These are phyloP conservation scores for Nidula niveotomentosa DNA, from an alignment of 1,284 basidiomycete species.

Conservation along the genomic window DNA sequence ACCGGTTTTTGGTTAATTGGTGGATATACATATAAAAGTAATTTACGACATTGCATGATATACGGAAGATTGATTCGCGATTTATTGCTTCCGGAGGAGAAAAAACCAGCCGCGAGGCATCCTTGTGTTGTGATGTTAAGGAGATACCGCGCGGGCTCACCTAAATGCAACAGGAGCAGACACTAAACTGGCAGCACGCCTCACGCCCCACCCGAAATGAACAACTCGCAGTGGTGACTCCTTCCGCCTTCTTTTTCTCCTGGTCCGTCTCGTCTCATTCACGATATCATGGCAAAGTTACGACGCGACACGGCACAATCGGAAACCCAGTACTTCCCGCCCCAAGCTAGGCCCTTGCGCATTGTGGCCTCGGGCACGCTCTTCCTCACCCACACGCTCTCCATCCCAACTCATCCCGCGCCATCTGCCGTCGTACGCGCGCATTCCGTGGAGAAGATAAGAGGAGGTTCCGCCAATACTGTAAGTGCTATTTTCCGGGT, in stretches of 20 bases:
- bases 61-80: too few relatives aligned
- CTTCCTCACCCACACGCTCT: conserved; percentile 71
- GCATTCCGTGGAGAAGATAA: conserved; percentile 60
- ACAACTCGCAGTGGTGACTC: not conserved
- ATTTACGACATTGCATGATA: not conserved
- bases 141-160: too few relatives aligned
- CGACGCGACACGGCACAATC: conserved; percentile 38
- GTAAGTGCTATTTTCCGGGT: conserved; percentile 17
- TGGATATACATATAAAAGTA: conserved; percentile 6
- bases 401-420: conserved; percentile 58
- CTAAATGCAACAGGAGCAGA: too few relatives aligned
- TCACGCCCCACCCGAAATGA: not conserved
- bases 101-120: too few relatives aligned
- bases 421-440: conserved; percentile 62
- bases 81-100: not conserved
- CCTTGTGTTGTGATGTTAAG: too few relatives aligned
- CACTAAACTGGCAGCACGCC: not conserved
- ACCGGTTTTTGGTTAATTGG: not conserved
- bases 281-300: conserved; percentile 34
- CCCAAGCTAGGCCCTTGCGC: conserved; percentile 46
- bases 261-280: not conserved
- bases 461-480: conserved; percentile 71
- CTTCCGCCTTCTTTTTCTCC: too few relatives aligned
- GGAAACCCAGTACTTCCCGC: conserved; percentile 22
- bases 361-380: conserved; percentile 77